Conservation (phyloP, 2,329 filamentous ascomycete genomes). For the Pseudogymnoascus sp. region DNA sequence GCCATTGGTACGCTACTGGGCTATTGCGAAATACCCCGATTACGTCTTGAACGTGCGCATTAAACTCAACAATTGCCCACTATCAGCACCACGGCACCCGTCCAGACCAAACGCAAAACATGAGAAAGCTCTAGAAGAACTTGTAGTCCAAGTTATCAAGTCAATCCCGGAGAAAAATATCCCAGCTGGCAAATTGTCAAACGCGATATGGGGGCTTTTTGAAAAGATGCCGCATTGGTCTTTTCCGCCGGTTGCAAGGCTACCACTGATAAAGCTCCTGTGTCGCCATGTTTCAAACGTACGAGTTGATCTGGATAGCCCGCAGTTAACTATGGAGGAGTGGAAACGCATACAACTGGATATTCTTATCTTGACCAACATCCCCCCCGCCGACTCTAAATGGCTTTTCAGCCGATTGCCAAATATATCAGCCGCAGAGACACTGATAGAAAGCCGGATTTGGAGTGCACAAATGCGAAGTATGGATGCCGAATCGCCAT, state of each 20-base stretch:
- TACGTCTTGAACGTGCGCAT: background rate
- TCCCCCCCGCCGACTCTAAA: background rate
- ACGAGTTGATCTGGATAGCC: background rate
- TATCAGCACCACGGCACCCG: background rate
- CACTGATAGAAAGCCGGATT: background rate
- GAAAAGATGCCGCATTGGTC: background rate
- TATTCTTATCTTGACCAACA: background rate
- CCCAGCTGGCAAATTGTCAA: background rate
- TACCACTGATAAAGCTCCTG: background rate
- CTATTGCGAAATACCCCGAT: background rate
- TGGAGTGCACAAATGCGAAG: too few species aligned
- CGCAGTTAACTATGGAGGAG: background rate
- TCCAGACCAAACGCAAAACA: background rate
- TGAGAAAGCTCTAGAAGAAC: background rate
- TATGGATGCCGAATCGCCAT: background rate
- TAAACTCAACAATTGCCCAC: background rate
- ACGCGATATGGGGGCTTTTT: background rate
- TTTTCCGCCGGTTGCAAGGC: background rate
- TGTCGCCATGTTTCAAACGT: background rate
- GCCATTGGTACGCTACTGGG: background rate
- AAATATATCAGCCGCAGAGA: background rate
- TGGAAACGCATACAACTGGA: background rate
- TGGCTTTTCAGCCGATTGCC: background rate
- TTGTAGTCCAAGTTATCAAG: background rate
- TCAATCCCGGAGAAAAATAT: background rate